phyloP scores from a whole-genome alignment of 306 rosid genomes.

The Quercus suber region DNA sequence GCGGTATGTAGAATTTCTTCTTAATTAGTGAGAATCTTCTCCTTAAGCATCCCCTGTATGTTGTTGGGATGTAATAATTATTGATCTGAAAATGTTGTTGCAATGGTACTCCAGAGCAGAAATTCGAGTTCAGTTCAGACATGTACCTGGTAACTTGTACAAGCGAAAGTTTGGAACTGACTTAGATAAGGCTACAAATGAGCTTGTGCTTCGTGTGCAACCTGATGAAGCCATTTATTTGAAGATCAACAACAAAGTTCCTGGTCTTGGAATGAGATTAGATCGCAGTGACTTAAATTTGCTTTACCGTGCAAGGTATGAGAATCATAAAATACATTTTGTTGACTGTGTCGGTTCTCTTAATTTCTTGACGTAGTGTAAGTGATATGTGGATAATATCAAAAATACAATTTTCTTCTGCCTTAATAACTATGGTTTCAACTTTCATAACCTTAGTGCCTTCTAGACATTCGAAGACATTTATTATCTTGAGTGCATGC shows the following conservation, averaged over 20 bases:
- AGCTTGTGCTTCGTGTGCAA: conserved; percentile 96
- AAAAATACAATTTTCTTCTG: background rate
- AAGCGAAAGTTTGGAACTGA: conserved; percentile 83
- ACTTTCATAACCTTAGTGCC: background rate
- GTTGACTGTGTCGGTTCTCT: background rate
- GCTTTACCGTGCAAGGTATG: conserved; percentile 81
- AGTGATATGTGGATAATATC: background rate
- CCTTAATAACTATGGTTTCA: background rate
- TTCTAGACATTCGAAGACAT: background rate
- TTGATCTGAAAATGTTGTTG: conserved; percentile 13
- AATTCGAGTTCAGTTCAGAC: conserved; percentile 96
- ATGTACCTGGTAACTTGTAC: conserved; percentile 94
- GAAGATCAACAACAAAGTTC: conserved; percentile 97
- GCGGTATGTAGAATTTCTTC: conserved; percentile 39
- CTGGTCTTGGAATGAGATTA: conserved; percentile 96
- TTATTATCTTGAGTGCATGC: background rate
- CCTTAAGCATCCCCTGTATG: conserved; percentile 8
- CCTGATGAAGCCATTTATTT: conserved; percentile 94
- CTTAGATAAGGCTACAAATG: conserved; percentile 88
- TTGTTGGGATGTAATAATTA: conserved; percentile 14
- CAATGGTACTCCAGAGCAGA: conserved; percentile 68
- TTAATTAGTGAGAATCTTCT: background rate
- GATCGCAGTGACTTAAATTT: conserved; percentile 90
- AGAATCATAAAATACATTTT: background rate
- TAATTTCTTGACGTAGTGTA: background rate